A percentile compares a stretch with the other conserved stretches of the same genome.
These are phyloP conservation scores for Flaveria bidentis DNA, from an alignment of 129 eudicot genomes.

Conservation along the genomic window DNA sequence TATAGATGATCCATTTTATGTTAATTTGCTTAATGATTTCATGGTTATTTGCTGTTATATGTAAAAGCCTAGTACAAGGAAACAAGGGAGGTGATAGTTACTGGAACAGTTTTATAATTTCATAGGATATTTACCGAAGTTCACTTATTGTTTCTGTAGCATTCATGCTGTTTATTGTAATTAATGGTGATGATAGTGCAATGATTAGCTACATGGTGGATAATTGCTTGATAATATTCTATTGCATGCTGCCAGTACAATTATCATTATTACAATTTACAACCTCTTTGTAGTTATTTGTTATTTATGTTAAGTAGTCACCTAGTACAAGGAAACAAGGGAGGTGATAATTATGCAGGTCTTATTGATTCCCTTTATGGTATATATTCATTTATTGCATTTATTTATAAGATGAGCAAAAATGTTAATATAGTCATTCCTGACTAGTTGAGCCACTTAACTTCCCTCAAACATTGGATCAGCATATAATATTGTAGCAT, in stretches of 20 bases:
- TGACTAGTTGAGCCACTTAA: background rate
- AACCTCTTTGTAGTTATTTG: background rate
- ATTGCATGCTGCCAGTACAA: constrained; percentile 14
- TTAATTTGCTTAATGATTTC: constrained; percentile 1
- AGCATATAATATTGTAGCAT: constrained; percentile 4
- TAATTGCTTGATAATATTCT: background rate
- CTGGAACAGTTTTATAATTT: constrained; percentile 2
- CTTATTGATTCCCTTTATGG: background rate
- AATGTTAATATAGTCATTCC: background rate
- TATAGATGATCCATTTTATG: constrained; percentile 17
- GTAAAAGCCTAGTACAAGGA: background rate
- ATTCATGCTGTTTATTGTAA: constrained; percentile 20
- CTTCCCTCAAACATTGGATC: background rate
- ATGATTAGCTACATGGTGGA: background rate
- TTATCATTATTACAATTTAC: background rate
- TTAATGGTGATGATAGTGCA: constrained; percentile 2
- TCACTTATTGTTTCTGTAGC: constrained; percentile 20
- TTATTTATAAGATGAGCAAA: background rate
- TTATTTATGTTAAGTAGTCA: background rate
- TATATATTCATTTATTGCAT: background rate
- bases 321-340: background rate
- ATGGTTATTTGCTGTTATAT: background rate
- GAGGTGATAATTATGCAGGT: background rate
- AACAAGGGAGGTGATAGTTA: too few relatives aligned
- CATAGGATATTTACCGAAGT: constrained; percentile 2